phyloP scores from a whole-genome alignment of 768 basidiomycete species.

The Lentinula boryana region DNA sequence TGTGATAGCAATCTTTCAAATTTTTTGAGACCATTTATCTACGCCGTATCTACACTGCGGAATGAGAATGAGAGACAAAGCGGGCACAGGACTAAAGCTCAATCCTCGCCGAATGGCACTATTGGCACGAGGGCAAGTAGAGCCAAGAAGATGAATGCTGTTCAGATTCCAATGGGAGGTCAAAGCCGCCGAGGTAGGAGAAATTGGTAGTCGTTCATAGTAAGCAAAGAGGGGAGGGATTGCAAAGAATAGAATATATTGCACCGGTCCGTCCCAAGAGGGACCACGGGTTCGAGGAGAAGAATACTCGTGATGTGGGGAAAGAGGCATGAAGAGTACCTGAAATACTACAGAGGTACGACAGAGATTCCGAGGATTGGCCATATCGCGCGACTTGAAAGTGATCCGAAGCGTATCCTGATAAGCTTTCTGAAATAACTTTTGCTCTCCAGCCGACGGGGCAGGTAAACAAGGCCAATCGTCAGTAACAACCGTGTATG shows the following conservation, averaged over 20 bases:
- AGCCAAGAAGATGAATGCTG: not conserved
- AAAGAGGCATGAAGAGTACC: constrained; percentile 1
- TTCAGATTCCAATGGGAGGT: not conserved
- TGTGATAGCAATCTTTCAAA: not conserved
- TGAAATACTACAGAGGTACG: not conserved
- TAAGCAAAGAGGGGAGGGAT: not conserved
- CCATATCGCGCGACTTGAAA: not conserved
- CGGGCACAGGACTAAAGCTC: not conserved
- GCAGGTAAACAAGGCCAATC: not conserved
- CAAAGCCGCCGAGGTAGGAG: constrained; percentile 5
- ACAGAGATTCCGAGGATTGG: constrained; percentile 7
- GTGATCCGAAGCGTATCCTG: not conserved
- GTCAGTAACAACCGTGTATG: not conserved
- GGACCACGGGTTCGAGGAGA: not conserved
- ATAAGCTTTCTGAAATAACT: not conserved
- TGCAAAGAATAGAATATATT: not conserved
- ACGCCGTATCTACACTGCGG: not conserved
- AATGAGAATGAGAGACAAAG: not conserved
- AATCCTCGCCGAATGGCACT: not conserved
- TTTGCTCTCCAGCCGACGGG: not conserved
- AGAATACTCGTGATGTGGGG: not conserved
- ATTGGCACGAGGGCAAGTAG: not conserved
- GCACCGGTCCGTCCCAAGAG: not conserved
- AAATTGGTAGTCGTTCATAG: not conserved
- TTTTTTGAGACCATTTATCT: not conserved